Evolutionary conservation across 225 moss, liverwort and hornwort genomes (phyloP).

Genomic region (Straminergon stramineum): DNA sequence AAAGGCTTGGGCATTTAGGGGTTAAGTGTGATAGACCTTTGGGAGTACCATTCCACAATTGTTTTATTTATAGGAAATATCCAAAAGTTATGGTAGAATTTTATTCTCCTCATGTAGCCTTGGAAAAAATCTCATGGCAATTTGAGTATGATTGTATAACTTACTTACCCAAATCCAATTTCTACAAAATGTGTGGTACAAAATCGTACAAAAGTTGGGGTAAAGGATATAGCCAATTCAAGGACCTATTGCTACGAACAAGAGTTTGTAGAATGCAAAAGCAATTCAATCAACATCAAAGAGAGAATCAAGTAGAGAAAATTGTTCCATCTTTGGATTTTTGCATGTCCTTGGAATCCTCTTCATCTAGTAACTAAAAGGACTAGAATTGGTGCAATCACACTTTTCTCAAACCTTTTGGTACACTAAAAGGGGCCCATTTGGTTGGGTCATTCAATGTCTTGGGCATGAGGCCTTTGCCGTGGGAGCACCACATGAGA

Average conservation of each 20-base stretch:
- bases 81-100: background rate
- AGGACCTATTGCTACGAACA: background rate
- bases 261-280: background rate
- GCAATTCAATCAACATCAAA: fast-evolving
- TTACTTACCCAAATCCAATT: background rate
- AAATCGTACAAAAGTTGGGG: background rate
- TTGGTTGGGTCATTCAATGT: no score
- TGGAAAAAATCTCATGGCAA: background rate
- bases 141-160: background rate
- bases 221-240: background rate
- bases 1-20: no score
- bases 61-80: background rate
- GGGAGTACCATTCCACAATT: background rate
- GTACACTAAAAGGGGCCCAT: no score
- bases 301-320: background rate
- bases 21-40: no score
- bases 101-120: background rate
- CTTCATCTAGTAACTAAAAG: no score
- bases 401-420: no score
- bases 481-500: no score
- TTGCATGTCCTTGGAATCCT: no score
- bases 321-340: background rate
- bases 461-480: no score
- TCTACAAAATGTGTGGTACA: background rate
- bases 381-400: no score